Base-by-base conservation (phyloP, 805 yeast species). In the Saccharomycopsis capsularis region DNA sequence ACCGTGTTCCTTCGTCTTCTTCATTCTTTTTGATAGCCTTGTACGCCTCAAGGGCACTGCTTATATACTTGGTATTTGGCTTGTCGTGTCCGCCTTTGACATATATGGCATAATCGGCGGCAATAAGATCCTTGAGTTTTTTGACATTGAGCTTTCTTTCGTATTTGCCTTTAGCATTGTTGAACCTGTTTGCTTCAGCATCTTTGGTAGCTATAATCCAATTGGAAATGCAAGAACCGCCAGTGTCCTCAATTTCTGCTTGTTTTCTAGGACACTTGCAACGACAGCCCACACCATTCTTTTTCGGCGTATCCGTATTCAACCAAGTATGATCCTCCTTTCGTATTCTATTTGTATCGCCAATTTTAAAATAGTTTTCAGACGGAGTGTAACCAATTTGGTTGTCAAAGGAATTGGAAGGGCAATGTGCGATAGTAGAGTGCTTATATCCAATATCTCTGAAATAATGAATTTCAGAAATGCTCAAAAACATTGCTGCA, bases 391-490 rank as follows among this genome's bases (percentile, higher is more conserved):
- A 79, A 3, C 67, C 71, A 52, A 69, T 61, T 57, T 84, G 91
- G 30, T 69, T 67, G 11, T 59, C 60, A 2, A 75, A 76, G 1
- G 85, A 71, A 59, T 83, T 83, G 9, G 66, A 65, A 0, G 97
- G 96, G 69, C 97, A 90, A 64, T 90, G 97, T 37, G 76, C 82
- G 46, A 89, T 68, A 0, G 83, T 76, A 0, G 91, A 76, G 62
- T 91, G 97, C 49, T 78, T 72, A 65, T 90, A 91, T 0, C 98
- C 98, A 55, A 91, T 82, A 60, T 91, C 97, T 54, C 96, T 69
- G 67, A 91, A 91, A 65, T 89, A 91, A 65, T 91, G 97, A 7
- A 91, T 68, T 50, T 90, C 86, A 2, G 75, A 68, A 2, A 81
- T 63, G 51, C 83, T 73, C 38, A 90, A 67, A 58, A 85, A 70